Evolutionary conservation across 768 basidiomycete genomes (phyloP), one percentile per base, ranked within the genome.

Genomic region (Suillus decipiens): DNA sequence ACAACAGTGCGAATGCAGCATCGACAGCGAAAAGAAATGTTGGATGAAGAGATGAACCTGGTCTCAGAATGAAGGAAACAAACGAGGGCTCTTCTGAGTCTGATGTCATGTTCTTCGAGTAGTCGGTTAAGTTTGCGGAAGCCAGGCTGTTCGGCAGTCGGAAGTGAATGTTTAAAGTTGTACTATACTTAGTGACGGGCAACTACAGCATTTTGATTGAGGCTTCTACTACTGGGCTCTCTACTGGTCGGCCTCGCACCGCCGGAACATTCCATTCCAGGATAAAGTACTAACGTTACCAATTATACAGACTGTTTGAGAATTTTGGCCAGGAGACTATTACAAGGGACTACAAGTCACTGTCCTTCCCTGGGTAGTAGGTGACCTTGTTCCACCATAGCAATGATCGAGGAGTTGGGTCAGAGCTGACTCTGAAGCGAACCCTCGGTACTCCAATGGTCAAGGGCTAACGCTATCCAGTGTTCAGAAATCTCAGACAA

Each of bases 1-100:
- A 76, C 31, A 95, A 81, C 7, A 77, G 63, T 5, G 76, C 68
- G 67, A 94, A 89, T 19, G 86, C 82, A 55, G 76, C 79, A 72
- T 93, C 89, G 41, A 90, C 79, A 9, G 84, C 75, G 64, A 86
- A 72, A 1, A 91, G 80, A 71, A 92, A 91, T 0, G 79, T 81
- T 0, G 90, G 89, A 63, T 90, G 76, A n/a, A 92, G 76, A 2
- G 90, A 89, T 2, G 90, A 92, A 28, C 92, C 91, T 11, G 92
- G 90, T 56, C 78, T 82, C 15, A 95, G 80, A 62, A 95, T 79
- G 64, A 81, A 78, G 22, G 82, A 74, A 64, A 91, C 72, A 69
- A 89, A 83, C 11, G 63, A 70, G 11, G 60, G 28, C 41, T 34
- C 63, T 31, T 64, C 47, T 42, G 47, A 48, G 47, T 31, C 60